Conservation (phyloP, 83 land plant genomes). For the Picea mariana region DNA sequence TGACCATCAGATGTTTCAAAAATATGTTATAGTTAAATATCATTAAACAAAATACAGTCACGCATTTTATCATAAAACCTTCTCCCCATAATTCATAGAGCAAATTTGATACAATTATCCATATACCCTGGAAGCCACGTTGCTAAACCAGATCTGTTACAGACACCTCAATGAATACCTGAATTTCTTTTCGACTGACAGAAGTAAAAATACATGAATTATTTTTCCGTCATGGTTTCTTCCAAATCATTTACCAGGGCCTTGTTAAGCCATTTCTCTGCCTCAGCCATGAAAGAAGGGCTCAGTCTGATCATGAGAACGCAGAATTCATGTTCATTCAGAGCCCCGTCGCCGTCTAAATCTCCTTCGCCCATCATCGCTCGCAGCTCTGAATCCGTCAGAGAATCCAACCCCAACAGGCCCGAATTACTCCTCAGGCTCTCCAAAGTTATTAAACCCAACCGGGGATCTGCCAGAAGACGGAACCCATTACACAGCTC, state of each 20-base stretch:
- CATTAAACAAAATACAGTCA: too few species aligned
- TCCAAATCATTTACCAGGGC: conserved; percentile 22
- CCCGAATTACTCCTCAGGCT: conserved; percentile 24
- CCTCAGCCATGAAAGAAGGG: conserved; percentile 21
- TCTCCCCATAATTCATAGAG: too few species aligned
- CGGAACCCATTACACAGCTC: conserved; percentile 44
- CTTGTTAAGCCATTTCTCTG: conserved; percentile 53
- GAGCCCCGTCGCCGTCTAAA: too few species aligned
- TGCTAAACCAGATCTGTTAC: too few species aligned
- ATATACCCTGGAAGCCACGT: too few species aligned
- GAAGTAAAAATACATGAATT: too few species aligned
- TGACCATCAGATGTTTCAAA: too few species aligned
- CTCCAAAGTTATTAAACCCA: conserved; percentile 26
- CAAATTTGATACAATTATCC: too few species aligned
- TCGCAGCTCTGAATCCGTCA: conserved; percentile 28
- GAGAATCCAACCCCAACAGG: conserved; percentile 25
- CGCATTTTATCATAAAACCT: too few species aligned
- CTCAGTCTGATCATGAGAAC: conserved; percentile 53
- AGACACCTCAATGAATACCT: too few species aligned
- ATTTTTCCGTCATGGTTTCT: neutral
- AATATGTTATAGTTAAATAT: too few species aligned
- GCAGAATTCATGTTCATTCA: conserved; percentile 58
- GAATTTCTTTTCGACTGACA: too few species aligned
- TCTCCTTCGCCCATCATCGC: conserved; percentile 26
- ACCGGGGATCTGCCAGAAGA: conserved; percentile 28